Evolutionary conservation across 257 asterid genomes (phyloP).

Genomic region (Eucommia ulmoides): DNA sequence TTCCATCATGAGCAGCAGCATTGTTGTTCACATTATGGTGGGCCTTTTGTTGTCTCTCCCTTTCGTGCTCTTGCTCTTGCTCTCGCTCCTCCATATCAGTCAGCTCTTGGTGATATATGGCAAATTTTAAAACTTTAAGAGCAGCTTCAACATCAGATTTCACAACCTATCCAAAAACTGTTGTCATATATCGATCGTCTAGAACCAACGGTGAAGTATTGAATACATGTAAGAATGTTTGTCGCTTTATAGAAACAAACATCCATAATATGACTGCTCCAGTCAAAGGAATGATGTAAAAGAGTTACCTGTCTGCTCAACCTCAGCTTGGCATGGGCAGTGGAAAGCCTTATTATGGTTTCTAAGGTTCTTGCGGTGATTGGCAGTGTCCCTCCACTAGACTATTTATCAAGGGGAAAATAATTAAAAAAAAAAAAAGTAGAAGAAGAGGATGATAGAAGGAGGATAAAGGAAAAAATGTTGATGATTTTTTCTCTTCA

Average conservation of each 20-base stretch:
- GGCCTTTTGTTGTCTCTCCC: conserved; percentile 33
- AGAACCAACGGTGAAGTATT: too few relatives aligned
- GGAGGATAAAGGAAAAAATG: not conserved
- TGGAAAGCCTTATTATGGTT: conserved; percentile 85
- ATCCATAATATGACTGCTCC: too few relatives aligned
- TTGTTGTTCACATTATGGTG: conserved; percentile 35
- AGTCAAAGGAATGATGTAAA: too few relatives aligned
- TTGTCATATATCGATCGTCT: too few relatives aligned
- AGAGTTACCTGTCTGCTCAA: conserved; percentile 86
- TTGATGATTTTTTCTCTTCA: not conserved
- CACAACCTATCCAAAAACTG: conserved; percentile 47
- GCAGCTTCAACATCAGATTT: conserved; percentile 83
- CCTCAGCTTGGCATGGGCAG: conserved; percentile 96
- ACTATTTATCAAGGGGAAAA: conserved; percentile 22
- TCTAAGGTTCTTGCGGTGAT: conserved; percentile 96
- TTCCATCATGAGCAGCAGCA: conserved; percentile 18
- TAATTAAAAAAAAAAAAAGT: not conserved
- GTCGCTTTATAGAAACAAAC: too few relatives aligned
- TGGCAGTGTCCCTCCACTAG: conserved; percentile 86
- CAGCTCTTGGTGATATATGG: conserved; percentile 96
- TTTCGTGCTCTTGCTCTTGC: conserved; percentile 44
- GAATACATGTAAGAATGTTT: too few relatives aligned
- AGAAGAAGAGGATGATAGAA: not conserved
- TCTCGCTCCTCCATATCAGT: conserved; percentile 96
- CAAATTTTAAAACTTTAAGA: conserved; percentile 88